Conservation (phyloP, 495 filamentous ascomycete species). For the Astrocystis sublimbata region DNA sequence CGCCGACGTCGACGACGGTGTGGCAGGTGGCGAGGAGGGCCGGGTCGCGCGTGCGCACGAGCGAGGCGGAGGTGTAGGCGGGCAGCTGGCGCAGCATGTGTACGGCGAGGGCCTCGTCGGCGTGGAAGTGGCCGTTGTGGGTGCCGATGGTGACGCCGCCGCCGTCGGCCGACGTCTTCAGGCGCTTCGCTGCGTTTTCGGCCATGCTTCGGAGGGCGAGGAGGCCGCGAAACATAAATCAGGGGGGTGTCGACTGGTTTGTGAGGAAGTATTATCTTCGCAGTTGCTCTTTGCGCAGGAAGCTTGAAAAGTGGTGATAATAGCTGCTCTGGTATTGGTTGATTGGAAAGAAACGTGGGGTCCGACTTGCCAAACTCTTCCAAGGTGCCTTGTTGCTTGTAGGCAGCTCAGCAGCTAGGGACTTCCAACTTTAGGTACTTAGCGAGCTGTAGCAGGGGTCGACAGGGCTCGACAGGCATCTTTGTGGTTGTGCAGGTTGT, state of each 20-base stretch:
- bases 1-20: constrained; percentile 94
- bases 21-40: constrained; percentile 76
- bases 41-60: constrained; percentile 86
- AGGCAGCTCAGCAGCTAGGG: too few species aligned
- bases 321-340: background rate
- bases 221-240: constrained; percentile 29
- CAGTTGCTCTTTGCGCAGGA: too few species aligned
- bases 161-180: constrained; percentile 60
- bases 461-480: too few species aligned
- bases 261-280: too few species aligned
- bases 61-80: constrained; percentile 68
- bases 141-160: constrained; percentile 72
- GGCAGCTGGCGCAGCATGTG: constrained; percentile 92
- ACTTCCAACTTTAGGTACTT: too few species aligned
- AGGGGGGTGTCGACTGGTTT: background rate
- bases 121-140: constrained; percentile 97
- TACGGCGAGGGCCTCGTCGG: constrained; percentile 97
- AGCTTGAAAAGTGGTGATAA: background rate
- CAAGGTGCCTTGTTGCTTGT: too few species aligned
- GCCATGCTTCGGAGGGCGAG: constrained; percentile 51
- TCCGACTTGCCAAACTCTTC: background rate
- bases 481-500: too few species aligned
- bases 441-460: too few species aligned
- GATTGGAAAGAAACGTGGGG: constrained; percentile 9
- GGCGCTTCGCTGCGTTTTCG: constrained; percentile 66